A percentile compares a stretch with the other conserved stretches of the same genome.
phyloP scores from a whole-genome alignment of 305 asterid genomes.

The Solanum hybrid region DNA sequence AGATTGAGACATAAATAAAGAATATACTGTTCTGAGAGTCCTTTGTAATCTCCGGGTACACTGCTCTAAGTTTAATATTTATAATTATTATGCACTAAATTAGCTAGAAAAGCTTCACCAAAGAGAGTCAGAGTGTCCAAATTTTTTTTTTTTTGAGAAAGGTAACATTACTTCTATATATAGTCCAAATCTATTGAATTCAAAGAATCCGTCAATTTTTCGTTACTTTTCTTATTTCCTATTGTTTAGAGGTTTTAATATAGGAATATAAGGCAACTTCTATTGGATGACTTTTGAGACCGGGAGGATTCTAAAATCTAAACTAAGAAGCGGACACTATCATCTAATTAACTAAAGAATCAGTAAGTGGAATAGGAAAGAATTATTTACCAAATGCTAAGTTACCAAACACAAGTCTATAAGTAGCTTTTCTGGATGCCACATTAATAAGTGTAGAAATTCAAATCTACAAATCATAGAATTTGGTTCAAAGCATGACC shows the following conservation, averaged over 20 bases:
- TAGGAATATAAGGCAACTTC: neutral
- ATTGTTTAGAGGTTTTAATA: neutral
- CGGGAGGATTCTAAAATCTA: neutral
- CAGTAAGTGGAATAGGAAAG: neutral
- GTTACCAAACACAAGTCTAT: neutral
- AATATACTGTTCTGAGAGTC: neutral
- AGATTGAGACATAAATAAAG: neutral
- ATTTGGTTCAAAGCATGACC: neutral
- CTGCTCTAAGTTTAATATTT: neutral
- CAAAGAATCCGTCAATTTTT: neutral
- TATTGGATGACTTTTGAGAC: neutral
- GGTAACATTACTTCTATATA: too few relatives aligned
- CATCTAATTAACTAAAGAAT: neutral
- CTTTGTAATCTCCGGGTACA: neutral
- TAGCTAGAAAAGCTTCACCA: neutral
- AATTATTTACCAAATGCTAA: neutral
- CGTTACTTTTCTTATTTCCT: neutral
- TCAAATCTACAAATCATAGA: neutral
- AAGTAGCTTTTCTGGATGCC: neutral
- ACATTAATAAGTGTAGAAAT: neutral
- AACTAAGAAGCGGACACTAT: neutral
- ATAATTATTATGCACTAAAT: neutral
- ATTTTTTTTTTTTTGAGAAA: too few relatives aligned
- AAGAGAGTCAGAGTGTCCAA: neutral
- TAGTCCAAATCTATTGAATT: neutral